phyloP scores from a whole-genome alignment of 371 early-diverging fungal genomes.

The Ecytonucleospora hepatopenaei region DNA sequence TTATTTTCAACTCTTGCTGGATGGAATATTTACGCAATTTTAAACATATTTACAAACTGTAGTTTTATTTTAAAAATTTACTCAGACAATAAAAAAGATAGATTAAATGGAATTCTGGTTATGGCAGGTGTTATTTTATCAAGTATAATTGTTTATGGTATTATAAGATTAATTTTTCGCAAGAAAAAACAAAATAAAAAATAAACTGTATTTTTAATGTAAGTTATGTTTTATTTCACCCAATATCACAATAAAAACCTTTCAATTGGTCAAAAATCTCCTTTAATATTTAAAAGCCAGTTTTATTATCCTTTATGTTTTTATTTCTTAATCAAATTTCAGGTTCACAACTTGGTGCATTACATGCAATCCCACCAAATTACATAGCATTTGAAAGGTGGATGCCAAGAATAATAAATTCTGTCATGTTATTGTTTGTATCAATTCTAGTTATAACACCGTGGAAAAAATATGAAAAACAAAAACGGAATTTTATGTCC shows the following conservation, averaged over 20 bases:
- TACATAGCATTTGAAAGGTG: not conserved
- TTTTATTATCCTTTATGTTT: not conserved
- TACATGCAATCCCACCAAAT: not conserved
- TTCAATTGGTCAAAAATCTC: too few relatives aligned
- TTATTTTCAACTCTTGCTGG: not conserved
- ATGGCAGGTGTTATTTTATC: not conserved
- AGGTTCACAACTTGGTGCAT: not conserved
- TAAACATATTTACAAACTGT: not conserved
- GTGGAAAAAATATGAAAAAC: not conserved
- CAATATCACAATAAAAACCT: too few relatives aligned
- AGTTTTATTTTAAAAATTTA: not conserved
- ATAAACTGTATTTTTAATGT: too few relatives aligned
- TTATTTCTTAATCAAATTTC: not conserved
- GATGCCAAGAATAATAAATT: not conserved
- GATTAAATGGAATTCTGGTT: not conserved
- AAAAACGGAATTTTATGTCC: not conserved
- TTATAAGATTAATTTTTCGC: not conserved
- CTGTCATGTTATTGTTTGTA: not conserved
- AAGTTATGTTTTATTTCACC: too few relatives aligned
- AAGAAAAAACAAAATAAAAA: not conserved
- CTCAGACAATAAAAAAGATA: not conserved
- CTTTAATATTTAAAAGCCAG: not conserved
- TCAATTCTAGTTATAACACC: not conserved
- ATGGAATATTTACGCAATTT: not conserved
- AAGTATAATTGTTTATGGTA: not conserved